phyloP scores from a whole-genome alignment of 345 rosid species.

The Clausena lansium region DNA sequence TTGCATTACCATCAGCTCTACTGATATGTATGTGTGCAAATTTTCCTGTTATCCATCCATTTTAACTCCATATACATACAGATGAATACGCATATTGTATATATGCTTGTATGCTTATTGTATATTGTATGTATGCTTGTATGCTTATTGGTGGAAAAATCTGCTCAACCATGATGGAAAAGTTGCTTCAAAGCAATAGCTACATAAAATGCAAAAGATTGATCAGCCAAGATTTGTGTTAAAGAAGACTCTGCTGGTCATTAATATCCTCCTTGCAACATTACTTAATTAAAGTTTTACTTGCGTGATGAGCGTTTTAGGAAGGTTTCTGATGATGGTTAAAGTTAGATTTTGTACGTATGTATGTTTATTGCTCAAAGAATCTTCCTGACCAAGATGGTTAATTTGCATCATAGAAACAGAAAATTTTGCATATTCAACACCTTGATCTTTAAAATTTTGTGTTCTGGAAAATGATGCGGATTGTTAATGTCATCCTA shows the following conservation, averaged over 20 bases:
- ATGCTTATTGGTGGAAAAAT: background rate
- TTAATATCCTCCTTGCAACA: background rate
- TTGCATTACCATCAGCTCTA: constrained; percentile 63
- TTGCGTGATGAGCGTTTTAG: background rate
- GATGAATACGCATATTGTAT: too few relatives aligned
- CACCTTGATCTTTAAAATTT: background rate
- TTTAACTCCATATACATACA: too few relatives aligned
- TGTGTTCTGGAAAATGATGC: background rate
- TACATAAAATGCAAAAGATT: constrained; percentile 1
- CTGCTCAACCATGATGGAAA: background rate
- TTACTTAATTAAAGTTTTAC: background rate
- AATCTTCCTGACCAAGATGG: background rate
- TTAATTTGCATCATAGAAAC: background rate
- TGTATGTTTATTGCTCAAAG: background rate
- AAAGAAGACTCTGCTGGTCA: background rate
- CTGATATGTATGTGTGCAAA: constrained; percentile 50
- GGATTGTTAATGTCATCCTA: background rate
- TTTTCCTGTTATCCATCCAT: constrained; percentile 13
- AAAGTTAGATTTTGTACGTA: background rate
- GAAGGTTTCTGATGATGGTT: background rate
- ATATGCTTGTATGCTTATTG: too few relatives aligned
- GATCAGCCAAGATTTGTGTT: background rate
- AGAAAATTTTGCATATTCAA: background rate
- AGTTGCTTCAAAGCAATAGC: background rate
- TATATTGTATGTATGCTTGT: too few relatives aligned